phyloP scores from a whole-genome alignment of 2,329 filamentous ascomycete genomes.

The Epichloe scottii region DNA sequence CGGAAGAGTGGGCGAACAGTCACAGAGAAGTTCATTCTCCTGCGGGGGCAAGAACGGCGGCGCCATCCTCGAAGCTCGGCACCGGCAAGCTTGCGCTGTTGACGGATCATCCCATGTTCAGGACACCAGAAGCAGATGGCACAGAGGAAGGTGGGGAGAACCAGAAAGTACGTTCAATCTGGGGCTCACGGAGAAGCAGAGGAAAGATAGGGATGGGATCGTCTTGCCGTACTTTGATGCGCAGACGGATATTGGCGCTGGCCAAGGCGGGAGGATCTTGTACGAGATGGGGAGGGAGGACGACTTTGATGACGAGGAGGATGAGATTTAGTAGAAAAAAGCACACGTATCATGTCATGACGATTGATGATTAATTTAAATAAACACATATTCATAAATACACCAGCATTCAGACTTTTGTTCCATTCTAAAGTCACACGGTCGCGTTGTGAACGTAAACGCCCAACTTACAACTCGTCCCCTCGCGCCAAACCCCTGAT shows the following conservation, averaged over 20 bases:
- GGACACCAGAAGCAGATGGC: constrained; percentile 24
- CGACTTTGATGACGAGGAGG: constrained; percentile 92
- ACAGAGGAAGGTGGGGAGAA: constrained; percentile 33
- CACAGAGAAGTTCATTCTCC: constrained; percentile 50
- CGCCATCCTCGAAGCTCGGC: constrained; percentile 11
- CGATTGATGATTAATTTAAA: no score
- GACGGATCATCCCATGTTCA: constrained; percentile 64
- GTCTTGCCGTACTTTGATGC: constrained; percentile 95
- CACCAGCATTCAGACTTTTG: no score
- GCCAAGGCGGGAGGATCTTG: constrained; percentile 82
- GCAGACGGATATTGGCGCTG: constrained; percentile 64
- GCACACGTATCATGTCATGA: constrained; percentile 4
- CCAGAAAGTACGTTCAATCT: constrained; percentile 73
- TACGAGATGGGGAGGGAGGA: constrained; percentile 97
- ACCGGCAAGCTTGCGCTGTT: constrained; percentile 43
- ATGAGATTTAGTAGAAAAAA: constrained; percentile 80
- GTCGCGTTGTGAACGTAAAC: no score
- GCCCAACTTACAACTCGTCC: not conserved
- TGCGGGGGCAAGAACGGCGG: not conserved
- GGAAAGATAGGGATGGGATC: constrained; percentile 72
- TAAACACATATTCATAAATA: no score
- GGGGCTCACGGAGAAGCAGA: constrained; percentile 81
- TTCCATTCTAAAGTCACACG: no score
- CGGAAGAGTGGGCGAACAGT: constrained; percentile 71
- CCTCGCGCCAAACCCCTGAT: constrained; percentile 6